Base-by-base conservation (phyloP, 2,329 filamentous ascomycete genomes). In the Camptophora hylomeconis region DNA sequence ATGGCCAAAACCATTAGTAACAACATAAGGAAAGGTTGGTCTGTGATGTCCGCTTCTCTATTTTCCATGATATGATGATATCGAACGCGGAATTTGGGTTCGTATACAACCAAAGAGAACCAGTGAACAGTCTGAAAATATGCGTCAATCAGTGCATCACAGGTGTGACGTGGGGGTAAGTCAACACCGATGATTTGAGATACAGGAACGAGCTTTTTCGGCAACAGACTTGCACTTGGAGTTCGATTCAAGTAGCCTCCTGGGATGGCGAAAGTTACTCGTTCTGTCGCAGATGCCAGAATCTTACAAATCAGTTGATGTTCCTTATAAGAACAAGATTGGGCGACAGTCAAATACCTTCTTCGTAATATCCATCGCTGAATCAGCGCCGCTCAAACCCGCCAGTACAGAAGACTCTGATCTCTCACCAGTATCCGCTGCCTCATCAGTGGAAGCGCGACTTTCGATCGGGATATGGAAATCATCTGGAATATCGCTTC, bases 51-150 rank as follows among this genome's bases (percentile, higher is more conserved):
- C 0, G 56, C 55, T 20, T 35, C 41, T 2, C 53, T 52, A 32
- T 54, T 52, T 1, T 41, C 32, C 2, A 58, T 43, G 5, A 49
- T 48, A 7, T 42, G 33, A 15, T 55, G 49, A 3, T 41, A 38
- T 7, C 38, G 38, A 9, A 27, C 24, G 13, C 57, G 52, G 25
- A 61, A 57, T 15, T 45, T 54, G 1, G 56, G 56, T 28, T 60
- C 56, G 30, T 54, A 55, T 11, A 62, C 45, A 1, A 56, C 54
- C 3, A 61, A 44, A 10, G 56, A 59, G 30, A 62, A 60, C 57
- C 57, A 62, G 39, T 60, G 56, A 10, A 61, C 50, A 2, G 53
- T 40, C 26, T 51, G 45, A 28, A 60, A 56, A 26, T 60, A 61
- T 11, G 54, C 48, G 31, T 58, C 54, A 7, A 61, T 26, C 2